Base-by-base conservation (phyloP, 495 filamentous ascomycete species). In the Talaromyces wortmannii region DNA sequence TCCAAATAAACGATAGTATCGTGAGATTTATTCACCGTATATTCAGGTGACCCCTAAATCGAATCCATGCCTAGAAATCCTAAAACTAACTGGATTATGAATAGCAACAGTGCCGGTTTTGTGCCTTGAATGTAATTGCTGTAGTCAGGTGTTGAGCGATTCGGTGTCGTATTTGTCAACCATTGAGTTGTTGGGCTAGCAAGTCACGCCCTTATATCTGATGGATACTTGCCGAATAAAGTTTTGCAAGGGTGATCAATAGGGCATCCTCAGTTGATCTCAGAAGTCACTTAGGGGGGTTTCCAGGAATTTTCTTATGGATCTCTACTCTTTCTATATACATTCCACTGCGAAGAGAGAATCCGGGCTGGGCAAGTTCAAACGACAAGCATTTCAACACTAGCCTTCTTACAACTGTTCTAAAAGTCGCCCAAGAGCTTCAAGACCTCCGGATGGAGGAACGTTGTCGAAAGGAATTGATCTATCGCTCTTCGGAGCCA, bases 201-300 rank as follows among this genome's bases (percentile, higher is more conserved):
- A 32, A 47, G 46, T 45, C 55, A 8, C 55, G 55, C 7, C 50
- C 55, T 11, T 53, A 60, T 23, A 6, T 61, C 42, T 36, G 52
- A 55, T 49, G 60, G 51, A 50, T 56, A 31, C 42, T 60, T 44
- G 55, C 61, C 52, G 58, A 59, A 62, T 47, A 57, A 57, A 43
- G 2, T 4, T 15, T 43, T 43, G n/a, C 11, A 15, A 43, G 40
- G n/a, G n/a, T 43, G 40, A 11, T 43, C 40, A 43, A 43, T 43
- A 11, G n/a, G 10, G 10, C 2, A 2, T 43, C 40, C 40, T 11
- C 4, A 11, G 10, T 15, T 1, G 44, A 59, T 17, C 23, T 48
- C 2, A 17, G 11, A 17, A 30, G 17, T 5, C 46, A 48, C 17
- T 17, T 48, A 1, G 17, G 2, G 10, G 5, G 17, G 1, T 48